Evolutionary conservation across 441 rosid species (phyloP).

Genomic region (Gossypium laxum): DNA sequence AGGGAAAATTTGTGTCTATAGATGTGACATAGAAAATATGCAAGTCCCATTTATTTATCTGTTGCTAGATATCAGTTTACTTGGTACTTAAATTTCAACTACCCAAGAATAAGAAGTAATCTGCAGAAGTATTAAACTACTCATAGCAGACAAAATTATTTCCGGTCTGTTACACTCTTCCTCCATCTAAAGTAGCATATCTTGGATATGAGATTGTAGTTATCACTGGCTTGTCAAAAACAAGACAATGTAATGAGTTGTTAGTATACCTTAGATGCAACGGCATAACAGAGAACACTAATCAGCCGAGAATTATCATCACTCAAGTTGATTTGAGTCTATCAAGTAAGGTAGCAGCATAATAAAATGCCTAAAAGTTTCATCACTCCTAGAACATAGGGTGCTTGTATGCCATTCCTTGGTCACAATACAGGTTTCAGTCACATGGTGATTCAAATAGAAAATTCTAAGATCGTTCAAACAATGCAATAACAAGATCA

Average conservation of each 20-base stretch:
- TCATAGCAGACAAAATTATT: not conserved
- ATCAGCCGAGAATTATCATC: not conserved
- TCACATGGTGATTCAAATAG: not conserved
- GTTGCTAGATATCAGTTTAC: not conserved
- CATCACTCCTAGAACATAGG: not conserved
- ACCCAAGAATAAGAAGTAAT: not conserved
- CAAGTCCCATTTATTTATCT: not conserved
- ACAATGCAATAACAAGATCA: conserved; percentile 5
- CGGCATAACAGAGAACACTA: not conserved
- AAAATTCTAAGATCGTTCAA: not conserved
- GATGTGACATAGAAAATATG: not conserved
- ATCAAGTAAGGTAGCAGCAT: not conserved
- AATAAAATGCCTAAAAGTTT: not conserved
- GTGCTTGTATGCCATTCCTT: not conserved
- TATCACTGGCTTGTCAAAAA: not conserved
- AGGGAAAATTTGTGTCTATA: not conserved
- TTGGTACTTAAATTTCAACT: not conserved
- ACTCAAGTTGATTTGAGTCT: not conserved
- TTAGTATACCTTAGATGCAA: conserved; percentile 3
- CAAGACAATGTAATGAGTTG: not conserved
- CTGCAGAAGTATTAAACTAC: not conserved
- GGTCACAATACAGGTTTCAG: not conserved
- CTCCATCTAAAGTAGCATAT: not conserved
- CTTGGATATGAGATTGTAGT: not conserved
- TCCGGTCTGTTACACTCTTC: not conserved